A percentile compares a stretch with the other conserved stretches of the same genome.
These are phyloP conservation scores for Raphanus raphanistrum DNA, from an alignment of 345 rosid species.

Conservation along the genomic window DNA sequence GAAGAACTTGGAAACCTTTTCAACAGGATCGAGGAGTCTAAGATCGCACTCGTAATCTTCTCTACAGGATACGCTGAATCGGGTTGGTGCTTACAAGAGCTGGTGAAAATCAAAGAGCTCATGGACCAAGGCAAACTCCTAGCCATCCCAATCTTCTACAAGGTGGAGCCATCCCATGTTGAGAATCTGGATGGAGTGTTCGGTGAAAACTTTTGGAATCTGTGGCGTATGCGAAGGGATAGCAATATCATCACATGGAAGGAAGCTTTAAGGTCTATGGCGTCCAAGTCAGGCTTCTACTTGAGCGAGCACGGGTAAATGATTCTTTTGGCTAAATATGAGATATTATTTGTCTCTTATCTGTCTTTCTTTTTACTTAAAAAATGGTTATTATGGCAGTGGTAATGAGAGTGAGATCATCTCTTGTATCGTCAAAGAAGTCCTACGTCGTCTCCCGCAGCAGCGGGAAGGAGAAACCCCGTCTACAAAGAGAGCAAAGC, in stretches of 20 bases:
- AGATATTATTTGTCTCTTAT: neutral
- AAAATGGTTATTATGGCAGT: neutral
- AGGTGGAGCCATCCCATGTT: neutral
- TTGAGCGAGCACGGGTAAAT: neutral
- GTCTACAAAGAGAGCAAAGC: neutral
- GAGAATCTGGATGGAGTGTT: neutral
- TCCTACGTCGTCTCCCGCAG: neutral
- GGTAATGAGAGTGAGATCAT: neutral
- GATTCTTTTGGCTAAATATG: neutral
- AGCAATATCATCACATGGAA: conserved; percentile 11
- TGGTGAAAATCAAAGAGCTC: conserved; percentile 11
- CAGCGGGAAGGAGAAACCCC: neutral
- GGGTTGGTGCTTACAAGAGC: conserved; percentile 1
- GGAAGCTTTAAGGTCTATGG: conserved; percentile 8
- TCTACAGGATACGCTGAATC: neutral
- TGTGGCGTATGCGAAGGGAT: neutral
- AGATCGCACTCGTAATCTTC: neutral
- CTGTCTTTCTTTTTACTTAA: neutral
- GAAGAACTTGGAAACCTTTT: neutral
- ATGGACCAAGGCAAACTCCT: conserved; percentile 1
- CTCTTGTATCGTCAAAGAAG: neutral
- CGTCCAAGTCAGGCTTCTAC: neutral
- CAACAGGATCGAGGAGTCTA: conserved; percentile 6
- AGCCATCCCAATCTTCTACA: conserved; percentile 18
- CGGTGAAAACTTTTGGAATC: neutral